Conservation (phyloP, 192 early-diverging fungal species). For the Coemansia sp. region DNA sequence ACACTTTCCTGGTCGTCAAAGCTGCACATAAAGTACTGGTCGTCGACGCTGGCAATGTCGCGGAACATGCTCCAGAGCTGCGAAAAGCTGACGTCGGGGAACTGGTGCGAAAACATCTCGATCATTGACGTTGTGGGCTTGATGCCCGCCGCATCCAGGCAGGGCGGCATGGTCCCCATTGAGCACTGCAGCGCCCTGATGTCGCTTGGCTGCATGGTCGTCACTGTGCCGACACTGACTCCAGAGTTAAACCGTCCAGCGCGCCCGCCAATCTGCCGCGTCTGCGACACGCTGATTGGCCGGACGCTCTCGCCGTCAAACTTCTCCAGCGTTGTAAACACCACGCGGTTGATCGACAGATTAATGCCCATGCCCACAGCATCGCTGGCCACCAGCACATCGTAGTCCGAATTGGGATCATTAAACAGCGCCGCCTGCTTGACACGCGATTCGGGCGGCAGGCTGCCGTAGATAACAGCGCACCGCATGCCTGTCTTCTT, state of each 20-base stretch:
- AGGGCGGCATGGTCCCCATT: conserved; percentile 34
- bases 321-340: conserved; percentile 78
- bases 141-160: conserved; percentile 61
- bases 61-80: conserved; percentile 72
- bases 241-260: conserved; percentile 82
- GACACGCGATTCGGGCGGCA: conserved; percentile 92
- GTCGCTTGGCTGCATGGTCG: conserved; percentile 50
- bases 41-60: conserved; percentile 62
- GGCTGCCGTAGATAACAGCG: conserved; percentile 87
- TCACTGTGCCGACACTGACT: conserved; percentile 65
- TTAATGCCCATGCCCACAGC: conserved; percentile 98
- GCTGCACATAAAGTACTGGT: conserved; percentile 77
- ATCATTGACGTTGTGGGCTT: conserved; percentile 71
- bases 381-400: conserved; percentile 91
- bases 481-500: conserved; percentile 64
- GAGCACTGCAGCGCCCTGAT: conserved; percentile 12
- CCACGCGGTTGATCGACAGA: conserved; percentile 86
- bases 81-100: conserved; percentile 61
- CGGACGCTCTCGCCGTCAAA: conserved; percentile 64
- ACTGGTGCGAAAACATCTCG: conserved; percentile 69
- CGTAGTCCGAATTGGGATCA: conserved; percentile 67
- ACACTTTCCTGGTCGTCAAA: conserved; percentile 62
- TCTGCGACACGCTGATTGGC: conserved; percentile 67
- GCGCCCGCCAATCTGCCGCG: conserved; percentile 92
- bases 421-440: conserved; percentile 90